Percentiles rank a stretch among this genome's conserved stretches.
Evolutionary conservation across 306 rosid species (phyloP).

Genomic region (Cicer arietinum): DNA sequence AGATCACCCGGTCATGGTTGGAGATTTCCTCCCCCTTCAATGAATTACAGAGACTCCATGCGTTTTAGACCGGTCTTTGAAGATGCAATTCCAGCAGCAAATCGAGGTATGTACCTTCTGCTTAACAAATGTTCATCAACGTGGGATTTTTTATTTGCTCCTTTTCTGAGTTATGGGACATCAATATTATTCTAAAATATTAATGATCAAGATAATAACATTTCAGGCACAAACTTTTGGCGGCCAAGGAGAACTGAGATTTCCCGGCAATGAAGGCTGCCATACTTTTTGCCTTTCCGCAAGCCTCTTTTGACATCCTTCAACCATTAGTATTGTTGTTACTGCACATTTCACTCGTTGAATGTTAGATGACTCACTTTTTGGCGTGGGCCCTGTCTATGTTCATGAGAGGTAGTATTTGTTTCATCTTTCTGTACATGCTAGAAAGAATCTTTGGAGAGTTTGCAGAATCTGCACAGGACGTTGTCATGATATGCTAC

Average conservation of each 20-base stretch:
- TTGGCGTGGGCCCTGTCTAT: slow-evolving; percentile 56
- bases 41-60: slow-evolving; percentile 67
- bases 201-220: slow-evolving; percentile 40
- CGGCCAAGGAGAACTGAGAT: slow-evolving; percentile 68
- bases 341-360: slow-evolving; percentile 31
- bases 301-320: background rate
- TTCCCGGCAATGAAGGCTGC: slow-evolving; percentile 47
- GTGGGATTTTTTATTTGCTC: slow-evolving; percentile 12
- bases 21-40: slow-evolving; percentile 75
- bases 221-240: slow-evolving; percentile 92
- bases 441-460: slow-evolving; percentile 46
- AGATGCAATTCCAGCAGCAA: slow-evolving; percentile 75
- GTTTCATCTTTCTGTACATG: slow-evolving; percentile 52
- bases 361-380: slow-evolving; percentile 53
- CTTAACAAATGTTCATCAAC: slow-evolving; percentile 20
- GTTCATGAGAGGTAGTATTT: slow-evolving; percentile 45
- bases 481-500: slow-evolving; percentile 47
- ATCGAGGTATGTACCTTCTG: slow-evolving; percentile 60
- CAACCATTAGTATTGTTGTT: background rate
- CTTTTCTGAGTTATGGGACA: slow-evolving; percentile 23
- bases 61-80: slow-evolving; percentile 72
- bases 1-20: slow-evolving; percentile 74
- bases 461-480: slow-evolving; percentile 51
- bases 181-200: slow-evolving; percentile 13
- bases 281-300: slow-evolving; percentile 38